Evolutionary conservation across 2,329 filamentous ascomycete species (phyloP), one percentile per base, ranked within the genome.

Genomic region (Talaromyces sp.): DNA sequence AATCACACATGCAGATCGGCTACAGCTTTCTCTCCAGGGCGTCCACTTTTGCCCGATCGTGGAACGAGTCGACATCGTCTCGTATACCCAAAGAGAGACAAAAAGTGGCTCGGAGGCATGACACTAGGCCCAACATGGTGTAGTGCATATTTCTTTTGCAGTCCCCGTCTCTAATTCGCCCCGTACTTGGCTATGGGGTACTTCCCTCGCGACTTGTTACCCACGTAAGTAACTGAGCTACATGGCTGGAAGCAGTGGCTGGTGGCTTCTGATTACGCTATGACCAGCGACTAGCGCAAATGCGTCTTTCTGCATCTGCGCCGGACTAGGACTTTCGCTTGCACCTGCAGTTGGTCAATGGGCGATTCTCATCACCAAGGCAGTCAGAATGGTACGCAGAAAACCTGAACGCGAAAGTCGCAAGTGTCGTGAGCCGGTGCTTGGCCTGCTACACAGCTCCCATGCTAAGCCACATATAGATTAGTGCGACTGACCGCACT

Each of bases 231-330:
- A 54, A 31, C 31, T 54, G 9, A 13, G 45, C 22, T 13, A 22
- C 9, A 19, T 47, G 19, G 43, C 19, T 45, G n/a, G n/a, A 45
- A 52, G 48, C 48, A 52, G 48, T 54, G 16, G 50, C 50, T 54
- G 27, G 9, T 19, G 27, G 52, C 19, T 56, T 22, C 7, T 56
- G 48, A 11, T 33, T 39, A 33, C 52, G 52, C 52, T 56, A 56
- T 56, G 52, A 56, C 52, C 22, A 56, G 11, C 10, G 52, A 24
- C 52, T 56, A 56, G 52, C 37, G 52, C 52, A 39, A 56, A 56
- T 56, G 52, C 52, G 31, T 54, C 50, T 35, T n/a, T 54, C 31
- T 35, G 27, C 50, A 35, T 54, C 31, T 54, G 50, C 47, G 16
- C 47, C n/a, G 13, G 43, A 19, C n/a, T 45, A 11, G 22, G 14